phyloP scores from a whole-genome alignment of 441 rosid species.

The Gossypium aridum region DNA sequence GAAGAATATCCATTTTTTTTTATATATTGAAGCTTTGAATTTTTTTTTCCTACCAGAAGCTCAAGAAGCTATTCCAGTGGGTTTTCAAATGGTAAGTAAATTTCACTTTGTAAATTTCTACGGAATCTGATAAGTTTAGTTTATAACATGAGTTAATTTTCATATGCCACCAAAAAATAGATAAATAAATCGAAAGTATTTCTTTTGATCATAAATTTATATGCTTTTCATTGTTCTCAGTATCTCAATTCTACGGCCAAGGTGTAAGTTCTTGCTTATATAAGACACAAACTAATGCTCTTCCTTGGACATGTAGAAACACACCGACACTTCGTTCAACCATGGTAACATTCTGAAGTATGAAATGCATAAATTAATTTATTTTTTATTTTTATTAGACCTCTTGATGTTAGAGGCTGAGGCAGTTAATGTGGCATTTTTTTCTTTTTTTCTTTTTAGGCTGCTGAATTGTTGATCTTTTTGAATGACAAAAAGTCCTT shows the following conservation, averaged over 20 bases:
- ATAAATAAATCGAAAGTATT: not conserved
- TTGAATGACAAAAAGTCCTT: constrained; percentile 37
- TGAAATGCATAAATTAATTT: not conserved
- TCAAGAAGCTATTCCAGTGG: constrained; percentile 38
- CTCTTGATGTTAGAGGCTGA: not conserved
- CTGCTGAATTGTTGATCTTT: constrained; percentile 35
- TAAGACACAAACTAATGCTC: constrained; percentile 24
- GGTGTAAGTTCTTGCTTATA: constrained; percentile 31
- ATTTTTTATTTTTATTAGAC: not conserved
- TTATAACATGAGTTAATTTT: not conserved
- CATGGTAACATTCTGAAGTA: constrained; percentile 31
- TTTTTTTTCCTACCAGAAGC: constrained; percentile 36
- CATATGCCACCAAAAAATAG: not conserved
- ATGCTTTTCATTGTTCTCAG: constrained; percentile 29
- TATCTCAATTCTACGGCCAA: constrained; percentile 25
- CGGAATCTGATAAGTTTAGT: not conserved
- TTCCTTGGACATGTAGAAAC: constrained; percentile 36
- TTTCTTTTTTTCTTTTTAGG: constrained; percentile 28
- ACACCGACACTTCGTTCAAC: constrained; percentile 30
- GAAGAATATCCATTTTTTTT: not conserved
- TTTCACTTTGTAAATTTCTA: not conserved
- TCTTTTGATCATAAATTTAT: not conserved
- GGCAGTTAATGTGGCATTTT: not conserved
- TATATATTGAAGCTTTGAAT: not conserved
- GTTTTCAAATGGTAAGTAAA: constrained; percentile 36